Evolutionary conservation across 352 stramenopile genomes (phyloP).

Genomic region (Phytophthora nicotianae): DNA sequence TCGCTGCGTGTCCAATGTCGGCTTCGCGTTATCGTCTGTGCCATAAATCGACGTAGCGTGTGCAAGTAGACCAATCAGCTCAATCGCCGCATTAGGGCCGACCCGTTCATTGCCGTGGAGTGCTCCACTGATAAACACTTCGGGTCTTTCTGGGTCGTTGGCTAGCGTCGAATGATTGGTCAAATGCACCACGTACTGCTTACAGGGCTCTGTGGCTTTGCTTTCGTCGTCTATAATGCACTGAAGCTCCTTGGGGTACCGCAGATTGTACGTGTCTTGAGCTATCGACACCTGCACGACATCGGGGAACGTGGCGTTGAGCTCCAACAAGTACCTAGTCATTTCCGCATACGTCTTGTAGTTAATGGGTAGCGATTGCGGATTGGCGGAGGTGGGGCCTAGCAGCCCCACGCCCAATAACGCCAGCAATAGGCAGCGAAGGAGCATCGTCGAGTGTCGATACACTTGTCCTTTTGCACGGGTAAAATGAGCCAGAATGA

Average conservation of each 20-base stretch:
- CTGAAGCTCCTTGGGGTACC: constrained; percentile 68
- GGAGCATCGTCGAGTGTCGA: constrained; percentile 21
- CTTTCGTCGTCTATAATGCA: constrained; percentile 61
- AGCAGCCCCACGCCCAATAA: constrained; percentile 14
- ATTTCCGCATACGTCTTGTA: constrained; percentile 84
- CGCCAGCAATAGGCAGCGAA: constrained; percentile 14
- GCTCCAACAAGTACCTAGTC: constrained; percentile 58
- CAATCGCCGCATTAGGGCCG: constrained; percentile 90
- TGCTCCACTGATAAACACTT: constrained; percentile 96
- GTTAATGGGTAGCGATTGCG: constrained; percentile 20
- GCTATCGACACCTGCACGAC: constrained; percentile 80
- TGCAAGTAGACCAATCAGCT: constrained; percentile 89
- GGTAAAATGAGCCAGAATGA: constrained; percentile 13
- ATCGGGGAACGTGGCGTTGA: constrained; percentile 80
- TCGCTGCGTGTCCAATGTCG: constrained; percentile 55
- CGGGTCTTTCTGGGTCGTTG: constrained; percentile 74
- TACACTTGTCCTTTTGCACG: constrained; percentile 2
- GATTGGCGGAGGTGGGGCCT: constrained; percentile 1
- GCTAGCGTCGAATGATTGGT: constrained; percentile 88
- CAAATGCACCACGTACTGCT: constrained; percentile 88
- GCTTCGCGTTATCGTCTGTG: constrained; percentile 20
- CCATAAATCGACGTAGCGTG: constrained; percentile 58
- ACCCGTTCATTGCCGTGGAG: constrained; percentile 97
- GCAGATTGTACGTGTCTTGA: constrained; percentile 83
- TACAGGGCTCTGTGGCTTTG: constrained; percentile 49